Conservation (phyloP, 208 protist genomes). For the Trypanosomatidae sp. region DNA sequence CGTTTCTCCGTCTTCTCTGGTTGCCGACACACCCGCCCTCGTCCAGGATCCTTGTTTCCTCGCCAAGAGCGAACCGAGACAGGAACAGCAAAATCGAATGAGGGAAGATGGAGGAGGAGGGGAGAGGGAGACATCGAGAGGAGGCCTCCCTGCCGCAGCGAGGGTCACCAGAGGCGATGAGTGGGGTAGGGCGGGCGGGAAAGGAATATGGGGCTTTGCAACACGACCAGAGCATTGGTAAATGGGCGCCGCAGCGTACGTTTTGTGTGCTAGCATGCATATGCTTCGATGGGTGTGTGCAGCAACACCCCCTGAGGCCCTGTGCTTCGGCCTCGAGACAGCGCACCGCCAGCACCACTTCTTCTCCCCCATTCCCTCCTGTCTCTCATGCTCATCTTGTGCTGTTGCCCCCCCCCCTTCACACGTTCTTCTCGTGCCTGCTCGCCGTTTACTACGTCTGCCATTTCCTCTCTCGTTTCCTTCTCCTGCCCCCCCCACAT, state of each 20-base stretch:
- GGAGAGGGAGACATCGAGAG: neutral
- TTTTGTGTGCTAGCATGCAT: neutral
- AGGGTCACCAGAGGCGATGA: neutral
- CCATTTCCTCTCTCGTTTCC: neutral
- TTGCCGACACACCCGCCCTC: neutral
- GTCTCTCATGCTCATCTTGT: neutral
- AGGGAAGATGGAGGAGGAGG: neutral
- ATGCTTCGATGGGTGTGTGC: neutral
- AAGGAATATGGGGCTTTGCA: neutral
- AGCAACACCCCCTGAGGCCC: neutral
- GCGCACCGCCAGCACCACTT: neutral
- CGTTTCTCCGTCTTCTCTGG: neutral
- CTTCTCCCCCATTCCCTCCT: neutral
- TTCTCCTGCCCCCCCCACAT: neutral
- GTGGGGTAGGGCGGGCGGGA: neutral
- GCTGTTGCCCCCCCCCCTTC: neutral
- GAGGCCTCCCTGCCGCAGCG: neutral
- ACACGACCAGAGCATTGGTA: neutral
- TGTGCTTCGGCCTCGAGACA: neutral
- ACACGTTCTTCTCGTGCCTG: neutral
- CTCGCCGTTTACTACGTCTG: neutral
- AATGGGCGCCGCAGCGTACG: neutral
- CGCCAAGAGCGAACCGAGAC: neutral
- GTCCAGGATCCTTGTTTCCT: neutral
- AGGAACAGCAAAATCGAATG: slow-evolving; percentile 4